Evolutionary conservation across 1,139 yeast genomes (phyloP), one percentile per base, ranked within the genome.

Genomic region (Saccharomycopsis hybrid): DNA sequence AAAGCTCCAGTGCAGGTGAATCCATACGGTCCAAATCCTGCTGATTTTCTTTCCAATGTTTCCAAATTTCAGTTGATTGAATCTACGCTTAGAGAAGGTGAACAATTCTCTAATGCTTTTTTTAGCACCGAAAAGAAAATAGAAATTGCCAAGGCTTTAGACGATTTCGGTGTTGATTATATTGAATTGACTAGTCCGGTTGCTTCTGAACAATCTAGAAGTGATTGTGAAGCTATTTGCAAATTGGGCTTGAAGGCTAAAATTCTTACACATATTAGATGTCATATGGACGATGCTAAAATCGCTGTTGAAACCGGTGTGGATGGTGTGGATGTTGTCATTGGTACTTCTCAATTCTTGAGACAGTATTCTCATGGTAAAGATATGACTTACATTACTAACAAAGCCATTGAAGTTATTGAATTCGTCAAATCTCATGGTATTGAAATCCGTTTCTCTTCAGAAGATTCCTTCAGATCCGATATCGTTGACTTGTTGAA

Each of bases 221-320:
- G 67, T 59, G 98, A 92, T 70, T 90, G 97, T 75, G 97, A 92
- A 72, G 97, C 97, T 55, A 92, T 92, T 60, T 92, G 97, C 77
- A 90, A 92, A 74, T 77, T 92, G 59, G 97, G 97, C 2, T 81
- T 92, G 66, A 89, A 86, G 73, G 94, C 97, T 58, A 92, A 92
- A 74, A 88, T 90, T 57, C 78, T 90, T 62, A 78, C 83, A 31
- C 97, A 90, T 67, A 90, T 90, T 61, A 82, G 97, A 72, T 92
- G 98, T 70, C 97, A 90, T 69, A 90, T 92, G 97, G 97, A 92
- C 67, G 98, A 92, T 63, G 98, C 97, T 56, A 78, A 85, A 65
- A 86, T 92, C 53, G 98, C 98, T 2, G 98, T 92, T 35, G 90
- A 88, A 65, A 92, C 97, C 44, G 97, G 98, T 66, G 97, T 92